A percentile compares a stretch with the other conserved stretches of the same genome.
Conservation (phyloP, 352 stramenopile genomes). For the Globisporangium canariense region DNA sequence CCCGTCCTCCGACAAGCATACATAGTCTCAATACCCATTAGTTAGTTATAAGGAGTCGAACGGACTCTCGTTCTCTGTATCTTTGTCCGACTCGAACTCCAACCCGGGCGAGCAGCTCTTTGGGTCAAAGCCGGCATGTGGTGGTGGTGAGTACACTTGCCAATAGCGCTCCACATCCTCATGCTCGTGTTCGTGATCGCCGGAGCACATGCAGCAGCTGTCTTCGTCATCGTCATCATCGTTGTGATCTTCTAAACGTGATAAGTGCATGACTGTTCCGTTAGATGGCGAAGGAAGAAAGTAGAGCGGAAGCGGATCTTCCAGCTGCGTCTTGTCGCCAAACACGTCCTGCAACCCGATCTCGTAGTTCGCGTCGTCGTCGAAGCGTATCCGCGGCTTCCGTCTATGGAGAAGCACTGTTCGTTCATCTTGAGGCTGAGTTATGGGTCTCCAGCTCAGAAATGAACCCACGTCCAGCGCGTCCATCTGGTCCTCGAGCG, state of each 20-base stretch:
- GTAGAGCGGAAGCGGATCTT: background rate
- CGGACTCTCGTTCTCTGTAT: slow-evolving; percentile 5
- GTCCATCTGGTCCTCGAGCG: slow-evolving; percentile 17
- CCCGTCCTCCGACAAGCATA: background rate
- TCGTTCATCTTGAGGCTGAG: background rate
- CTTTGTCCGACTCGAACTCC: slow-evolving; percentile 5
- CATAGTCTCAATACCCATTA: background rate
- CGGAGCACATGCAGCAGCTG: slow-evolving; percentile 11
- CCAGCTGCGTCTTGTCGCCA: slow-evolving; percentile 9
- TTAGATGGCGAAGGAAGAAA: background rate
- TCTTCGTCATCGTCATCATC: background rate
- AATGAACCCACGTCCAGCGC: slow-evolving; percentile 15
- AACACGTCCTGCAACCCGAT: slow-evolving; percentile 11
- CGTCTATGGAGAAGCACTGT: slow-evolving; percentile 4
- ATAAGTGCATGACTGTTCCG: background rate
- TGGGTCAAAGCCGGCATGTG: slow-evolving; percentile 12
- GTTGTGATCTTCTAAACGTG: background rate
- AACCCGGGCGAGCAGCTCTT: slow-evolving; percentile 2
- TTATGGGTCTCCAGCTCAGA: slow-evolving; percentile 1
- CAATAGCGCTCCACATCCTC: slow-evolving; percentile 10
- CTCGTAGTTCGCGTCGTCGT: slow-evolving; percentile 4
- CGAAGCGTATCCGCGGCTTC: slow-evolving; percentile 16
- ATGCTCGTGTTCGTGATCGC: background rate
- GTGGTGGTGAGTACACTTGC: slow-evolving; percentile 15
- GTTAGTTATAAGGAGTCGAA: background rate